Base-by-base conservation (phyloP, 2,329 filamentous ascomycete species). In the Boeremia exigua region DNA sequence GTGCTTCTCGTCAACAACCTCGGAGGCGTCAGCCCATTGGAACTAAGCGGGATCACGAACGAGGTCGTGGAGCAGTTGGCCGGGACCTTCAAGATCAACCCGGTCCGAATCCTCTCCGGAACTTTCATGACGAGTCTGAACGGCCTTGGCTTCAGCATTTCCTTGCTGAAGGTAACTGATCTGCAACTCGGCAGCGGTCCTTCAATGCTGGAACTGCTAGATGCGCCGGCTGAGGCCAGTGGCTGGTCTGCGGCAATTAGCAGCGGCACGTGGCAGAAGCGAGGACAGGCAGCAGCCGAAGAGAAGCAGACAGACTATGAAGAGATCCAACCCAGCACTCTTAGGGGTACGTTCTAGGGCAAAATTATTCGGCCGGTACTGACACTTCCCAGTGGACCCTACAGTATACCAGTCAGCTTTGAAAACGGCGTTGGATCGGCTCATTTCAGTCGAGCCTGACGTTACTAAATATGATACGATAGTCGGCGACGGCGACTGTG, bases 401-500 rank as follows among this genome's bases (percentile, higher is more conserved):
- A 67, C 64, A 14, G 63, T 74, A 3, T 79, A 84, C 23, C 84
- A 81, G 60, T 82, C 79, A 47, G 81, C 79, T 23, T 78, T 89
- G 36, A 79, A 76, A 36, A 77, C 78, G 29, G 88, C 80, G 15
- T 78, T 92, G 14, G 77, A 88, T 44, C 80, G 79, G 32, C 78
- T 92, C 12, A 83, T 91, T 59, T 81, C 79, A 0, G 88, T 82
- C 1, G 88, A 91, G 67, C 82, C 86, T 8, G 82, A 87, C 37
- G 79, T 90, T 50, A 90, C 88, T 10, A 82, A 79, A 50, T 90
- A 83, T 69, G 88, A 90, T 69, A 96, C 91, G 0, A 86, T 95
- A 11, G 91, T 96, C 23, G 92, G 92, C 37, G 92, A 96, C 70
- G 92, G 92, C 42, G 92, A 96, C 76, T 96, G 92, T 69, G 92